Evolutionary conservation across 106 monocot species (phyloP).

Genomic region (Platanthera guangdongensis): DNA sequence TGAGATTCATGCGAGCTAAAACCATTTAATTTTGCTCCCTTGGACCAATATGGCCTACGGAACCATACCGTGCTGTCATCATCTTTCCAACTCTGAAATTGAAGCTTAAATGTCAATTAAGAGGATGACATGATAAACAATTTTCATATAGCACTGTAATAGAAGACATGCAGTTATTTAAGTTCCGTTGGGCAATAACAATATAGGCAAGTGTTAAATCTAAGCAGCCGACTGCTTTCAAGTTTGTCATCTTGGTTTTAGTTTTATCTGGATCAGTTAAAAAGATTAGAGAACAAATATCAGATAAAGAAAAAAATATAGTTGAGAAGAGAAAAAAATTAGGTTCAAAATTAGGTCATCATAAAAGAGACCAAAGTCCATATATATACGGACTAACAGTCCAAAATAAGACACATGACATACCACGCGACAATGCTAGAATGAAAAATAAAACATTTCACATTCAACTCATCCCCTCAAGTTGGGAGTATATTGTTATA

Average conservation of each 20-base stretch:
- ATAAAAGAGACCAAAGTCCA: too few species aligned
- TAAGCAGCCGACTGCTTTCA: background rate
- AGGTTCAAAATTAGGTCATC: too few species aligned
- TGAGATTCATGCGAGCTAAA: slow-evolving; percentile 25
- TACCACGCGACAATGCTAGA: too few species aligned
- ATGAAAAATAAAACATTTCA: too few species aligned
- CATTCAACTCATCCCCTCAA: too few species aligned
- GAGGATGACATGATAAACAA: background rate
- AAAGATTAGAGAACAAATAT: background rate
- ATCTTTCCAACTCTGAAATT: slow-evolving; percentile 66
- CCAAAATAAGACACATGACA: too few species aligned
- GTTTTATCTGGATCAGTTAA: background rate
- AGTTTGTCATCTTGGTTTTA: background rate
- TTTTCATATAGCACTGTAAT: background rate
- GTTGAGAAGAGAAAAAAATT: too few species aligned
- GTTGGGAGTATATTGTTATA: too few species aligned
- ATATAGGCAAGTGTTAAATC: background rate
- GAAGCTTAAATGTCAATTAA: background rate
- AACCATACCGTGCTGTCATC: slow-evolving; percentile 61
- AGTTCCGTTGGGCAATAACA: background rate
- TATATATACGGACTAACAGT: too few species aligned
- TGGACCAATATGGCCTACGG: slow-evolving; percentile 52
- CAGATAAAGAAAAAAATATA: background rate
- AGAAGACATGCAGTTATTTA: background rate
- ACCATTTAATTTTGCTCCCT: slow-evolving; percentile 32